Conservation (phyloP, 768 basidiomycete genomes). For the Hygrocybe punicea region DNA sequence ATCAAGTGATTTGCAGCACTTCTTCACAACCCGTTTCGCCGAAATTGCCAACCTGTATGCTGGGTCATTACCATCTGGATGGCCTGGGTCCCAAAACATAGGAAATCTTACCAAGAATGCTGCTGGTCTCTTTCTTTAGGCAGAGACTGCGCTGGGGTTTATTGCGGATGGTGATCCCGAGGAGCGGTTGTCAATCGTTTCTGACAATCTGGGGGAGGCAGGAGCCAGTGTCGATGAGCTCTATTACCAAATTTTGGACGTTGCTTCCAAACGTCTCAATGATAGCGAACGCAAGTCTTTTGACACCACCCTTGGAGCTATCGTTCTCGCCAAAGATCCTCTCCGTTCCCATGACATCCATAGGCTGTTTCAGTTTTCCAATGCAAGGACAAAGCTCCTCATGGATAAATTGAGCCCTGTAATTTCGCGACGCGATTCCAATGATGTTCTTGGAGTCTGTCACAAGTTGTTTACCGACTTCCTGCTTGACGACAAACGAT, state of each 20-base stretch:
- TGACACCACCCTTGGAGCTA: too few species aligned
- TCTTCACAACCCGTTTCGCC: neutral
- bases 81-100: neutral
- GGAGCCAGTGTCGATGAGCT: neutral
- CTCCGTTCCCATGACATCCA: too few species aligned
- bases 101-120: neutral
- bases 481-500: too few species aligned
- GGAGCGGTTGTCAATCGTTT: neutral
- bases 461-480: too few species aligned
- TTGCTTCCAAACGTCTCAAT: neutral
- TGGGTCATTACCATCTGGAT: too few species aligned
- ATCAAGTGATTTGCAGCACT: neutral
- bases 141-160: neutral
- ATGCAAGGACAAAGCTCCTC: too few species aligned
- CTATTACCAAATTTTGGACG: neutral
- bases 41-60: too few species aligned
- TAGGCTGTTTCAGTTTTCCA: too few species aligned
- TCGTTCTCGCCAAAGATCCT: too few species aligned
- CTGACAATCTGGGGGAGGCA: neutral
- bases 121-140: neutral
- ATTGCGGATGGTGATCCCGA: neutral
- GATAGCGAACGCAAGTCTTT: neutral
- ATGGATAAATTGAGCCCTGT: too few species aligned
- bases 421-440: too few species aligned
- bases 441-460: too few species aligned